Evolutionary conservation across 2,329 filamentous ascomycete genomes (phyloP), one percentile per base, ranked within the genome.

Genomic region (Sclerotinia spermophila): DNA sequence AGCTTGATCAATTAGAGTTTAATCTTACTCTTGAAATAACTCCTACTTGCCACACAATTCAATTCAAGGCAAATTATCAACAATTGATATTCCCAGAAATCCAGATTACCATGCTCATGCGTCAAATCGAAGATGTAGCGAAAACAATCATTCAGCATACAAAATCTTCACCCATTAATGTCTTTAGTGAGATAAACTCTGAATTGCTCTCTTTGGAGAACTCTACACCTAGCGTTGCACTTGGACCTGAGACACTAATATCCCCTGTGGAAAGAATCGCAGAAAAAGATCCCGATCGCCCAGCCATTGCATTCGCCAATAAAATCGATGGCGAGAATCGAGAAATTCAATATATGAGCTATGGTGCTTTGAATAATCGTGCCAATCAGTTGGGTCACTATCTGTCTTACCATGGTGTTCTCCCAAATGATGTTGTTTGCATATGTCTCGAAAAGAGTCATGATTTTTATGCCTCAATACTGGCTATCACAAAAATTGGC

Each of bases 381-480:
- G 88, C 91, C 0, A 94, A 94, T 75, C 81, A 81, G 45, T 80
- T 95, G 68, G 92, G 90, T 2, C 81, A 84, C 70, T 78, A 84
- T 71, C 79, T 97, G 1, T 75, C 82, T 13, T 75, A 81, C 4
- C 77, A 81, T 1, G 85, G 85, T 0, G 81, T 85, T 0, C 72
- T 79, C 1, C 79, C 83, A 1, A 86, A 89, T 11, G 83, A 87
- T 24, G 81, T 92, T 15, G 83, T 96, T n/a, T 89, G 89, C 45
- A 86, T 97, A 59, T 83, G 90, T 60, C 90, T 96, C 86, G 87
- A 94, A 33, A 96, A 96, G 78, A 94, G 90, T 0, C 79, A 88
- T 1, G 80, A 88, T 38, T 81, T 96, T 0, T 97, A 97, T 77
- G 83, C 89, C 40, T 85, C 89, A 0, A 92, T 97, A 38, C 82